Conservation (phyloP, 1,284 basidiomycete genomes). For the Bondarzewia mesenterica region DNA sequence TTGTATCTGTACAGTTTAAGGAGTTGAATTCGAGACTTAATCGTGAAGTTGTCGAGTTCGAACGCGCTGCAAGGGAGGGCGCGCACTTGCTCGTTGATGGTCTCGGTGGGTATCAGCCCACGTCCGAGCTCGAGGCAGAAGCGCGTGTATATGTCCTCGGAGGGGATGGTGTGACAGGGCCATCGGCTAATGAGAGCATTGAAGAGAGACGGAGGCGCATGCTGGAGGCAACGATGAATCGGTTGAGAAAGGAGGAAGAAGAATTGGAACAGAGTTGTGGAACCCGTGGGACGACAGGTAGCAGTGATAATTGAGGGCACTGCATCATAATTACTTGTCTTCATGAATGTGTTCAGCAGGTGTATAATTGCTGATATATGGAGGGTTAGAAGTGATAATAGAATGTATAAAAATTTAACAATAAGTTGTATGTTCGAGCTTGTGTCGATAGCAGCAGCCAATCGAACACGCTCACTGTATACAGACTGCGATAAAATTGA, state of each 20-base stretch:
- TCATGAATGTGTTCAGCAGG: too few relatives aligned
- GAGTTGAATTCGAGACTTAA: conserved; percentile 69
- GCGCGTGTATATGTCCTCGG: conserved; percentile 26
- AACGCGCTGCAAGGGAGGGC: conserved; percentile 41
- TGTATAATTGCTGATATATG: too few relatives aligned
- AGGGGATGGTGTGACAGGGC: conserved; percentile 12
- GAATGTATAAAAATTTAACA: too few relatives aligned
- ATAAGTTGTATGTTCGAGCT: too few relatives aligned
- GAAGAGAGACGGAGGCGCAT: conserved; percentile 49
- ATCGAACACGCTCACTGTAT: too few relatives aligned
- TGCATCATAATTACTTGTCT: too few relatives aligned
- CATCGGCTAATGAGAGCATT: conserved; percentile 28
- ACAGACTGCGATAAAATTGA: conserved; percentile 62
- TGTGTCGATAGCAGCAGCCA: too few relatives aligned
- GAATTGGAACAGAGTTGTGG: conserved; percentile 68
- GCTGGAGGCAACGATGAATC: conserved; percentile 49
- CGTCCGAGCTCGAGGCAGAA: conserved; percentile 47
- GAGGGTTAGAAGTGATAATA: too few relatives aligned
- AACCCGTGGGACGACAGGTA: too few relatives aligned
- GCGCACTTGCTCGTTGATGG: conserved; percentile 41
- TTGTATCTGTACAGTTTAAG: conserved; percentile 51
- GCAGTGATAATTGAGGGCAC: too few relatives aligned
- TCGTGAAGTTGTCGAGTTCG: conserved; percentile 62
- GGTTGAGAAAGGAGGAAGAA: conserved; percentile 56
- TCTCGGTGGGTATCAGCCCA: conserved; percentile 38